phyloP scores from a whole-genome alignment of 805 yeast species.

The Hermanozyma aechmeae region DNA sequence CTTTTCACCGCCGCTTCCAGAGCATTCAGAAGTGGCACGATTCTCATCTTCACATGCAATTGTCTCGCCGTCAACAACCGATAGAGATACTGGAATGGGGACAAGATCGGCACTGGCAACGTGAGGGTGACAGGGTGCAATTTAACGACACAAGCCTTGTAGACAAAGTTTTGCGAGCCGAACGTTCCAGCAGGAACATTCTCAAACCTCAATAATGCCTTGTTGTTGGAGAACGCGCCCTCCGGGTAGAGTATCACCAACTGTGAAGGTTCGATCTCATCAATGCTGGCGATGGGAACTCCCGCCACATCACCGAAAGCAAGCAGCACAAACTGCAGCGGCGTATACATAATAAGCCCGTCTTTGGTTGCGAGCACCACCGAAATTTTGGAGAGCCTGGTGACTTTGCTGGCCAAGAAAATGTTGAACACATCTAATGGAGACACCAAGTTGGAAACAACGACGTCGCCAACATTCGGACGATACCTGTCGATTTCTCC shows the following conservation, averaged over 20 bases:
- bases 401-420: slow-evolving; percentile 15
- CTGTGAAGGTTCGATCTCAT: too few relatives aligned
- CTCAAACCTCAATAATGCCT: slow-evolving; percentile 56
- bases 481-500: slow-evolving; percentile 18
- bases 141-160: slow-evolving; percentile 30
- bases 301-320: too few relatives aligned
- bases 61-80: slow-evolving; percentile 14
- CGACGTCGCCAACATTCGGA: slow-evolving; percentile 38
- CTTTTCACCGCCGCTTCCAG: too few relatives aligned
- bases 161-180: slow-evolving; percentile 8
- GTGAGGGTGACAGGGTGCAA: slow-evolving; percentile 26
- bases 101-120: slow-evolving; percentile 25
- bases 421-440: slow-evolving; percentile 48
- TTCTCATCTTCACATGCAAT: slow-evolving; percentile 16
- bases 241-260: slow-evolving; percentile 58
- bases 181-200: slow-evolving; percentile 7
- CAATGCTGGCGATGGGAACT: too few relatives aligned
- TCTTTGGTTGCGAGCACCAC: slow-evolving; percentile 31
- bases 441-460: slow-evolving; percentile 48
- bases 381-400: slow-evolving; percentile 12
- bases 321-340: slow-evolving; percentile 17
- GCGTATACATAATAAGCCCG: too few relatives aligned
- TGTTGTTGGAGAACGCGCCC: slow-evolving; percentile 82
- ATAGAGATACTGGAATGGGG: slow-evolving; percentile 13
- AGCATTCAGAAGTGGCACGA: too few relatives aligned